Evolutionary conservation across 371 early-diverging fungal species (phyloP).

Genomic region (Rhizopus delemar): DNA sequence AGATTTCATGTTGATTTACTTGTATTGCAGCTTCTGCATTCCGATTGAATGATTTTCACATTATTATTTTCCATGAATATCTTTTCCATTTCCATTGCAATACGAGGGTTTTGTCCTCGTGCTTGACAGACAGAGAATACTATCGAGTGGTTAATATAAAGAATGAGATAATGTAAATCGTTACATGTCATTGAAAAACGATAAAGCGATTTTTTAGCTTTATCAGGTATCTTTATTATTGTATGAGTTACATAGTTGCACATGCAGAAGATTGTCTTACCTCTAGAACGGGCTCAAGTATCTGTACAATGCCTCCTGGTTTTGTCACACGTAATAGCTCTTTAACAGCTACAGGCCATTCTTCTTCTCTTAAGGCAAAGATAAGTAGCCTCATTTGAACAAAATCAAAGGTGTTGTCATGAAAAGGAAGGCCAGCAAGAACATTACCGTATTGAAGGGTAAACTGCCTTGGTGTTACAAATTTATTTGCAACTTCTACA

Average conservation of each 20-base stretch:
- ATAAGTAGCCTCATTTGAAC: constrained; percentile 50
- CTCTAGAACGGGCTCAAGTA: constrained; percentile 26
- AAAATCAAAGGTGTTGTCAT: constrained; percentile 32
- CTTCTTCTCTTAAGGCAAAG: constrained; percentile 36
- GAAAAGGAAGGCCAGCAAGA: constrained; percentile 11
- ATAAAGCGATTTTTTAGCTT: background rate
- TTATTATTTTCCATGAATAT: background rate
- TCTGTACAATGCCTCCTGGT: constrained; percentile 47
- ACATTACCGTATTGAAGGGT: constrained; percentile 31
- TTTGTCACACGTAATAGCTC: constrained; percentile 54
- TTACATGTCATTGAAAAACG: background rate
- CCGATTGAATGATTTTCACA: background rate
- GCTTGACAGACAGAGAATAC: background rate
- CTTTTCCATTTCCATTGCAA: background rate
- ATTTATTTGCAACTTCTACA: constrained; percentile 9
- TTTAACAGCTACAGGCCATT: constrained; percentile 30
- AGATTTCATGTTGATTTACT: background rate
- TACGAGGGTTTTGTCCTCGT: background rate
- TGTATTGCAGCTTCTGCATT: background rate
- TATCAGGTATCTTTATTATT: too few species aligned
- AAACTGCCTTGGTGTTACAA: constrained; percentile 12
- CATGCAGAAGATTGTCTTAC: background rate
- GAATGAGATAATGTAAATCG: background rate
- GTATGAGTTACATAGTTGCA: too few species aligned
- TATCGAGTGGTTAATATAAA: background rate